Base-by-base conservation (phyloP, 257 asterid species). In the Buddleja alternifolia region DNA sequence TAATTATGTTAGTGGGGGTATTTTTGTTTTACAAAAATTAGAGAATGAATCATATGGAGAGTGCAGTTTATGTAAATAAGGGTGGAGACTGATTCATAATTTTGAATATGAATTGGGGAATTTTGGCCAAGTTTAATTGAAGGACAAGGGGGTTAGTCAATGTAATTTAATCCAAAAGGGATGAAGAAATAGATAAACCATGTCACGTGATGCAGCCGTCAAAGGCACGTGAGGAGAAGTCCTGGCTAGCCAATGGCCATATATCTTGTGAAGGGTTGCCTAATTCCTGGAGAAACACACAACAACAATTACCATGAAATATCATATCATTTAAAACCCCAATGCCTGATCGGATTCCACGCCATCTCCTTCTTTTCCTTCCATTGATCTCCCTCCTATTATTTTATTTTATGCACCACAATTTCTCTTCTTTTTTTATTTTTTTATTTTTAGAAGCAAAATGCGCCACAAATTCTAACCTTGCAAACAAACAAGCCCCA, bases 351-450 rank as follows among this genome's bases (percentile, higher is more conserved):
- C n/a, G n/a, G n/a, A n/a, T n/a, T n/a, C n/a, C n/a, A n/a, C n/a
- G 21, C 54, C 78, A 63, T 41, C 34, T 57, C 74, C 8, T 57
- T 23, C 67, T 63, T 73, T 48, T 55, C 67, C 75, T 66, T 66
- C 69, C 64, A 55, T 10, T 67, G 5, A 29, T 29, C 2, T 53
- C 60, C 60, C 36, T 50, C 59, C 21, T 41, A 2, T 8, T 10
- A 51, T 37, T 60, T 47, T 24, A 25, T 56, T 20, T 44, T 71
- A 4, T 45, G 74, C 55, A 39, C 78, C 75, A 78, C 77, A n/a
- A n/a, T n/a, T n/a, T 6, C 16, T 51, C 19, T 24, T 23, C 24
- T 3, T 3, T 37, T 15, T 8, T 14, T 8, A n/a, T 4, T 8
- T 8, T 14, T 4, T 10, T 14, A n/a, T n/a, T n/a, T n/a, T n/a